These are phyloP conservation scores for Hypholoma fasciculare DNA, from an alignment of 768 basidiomycete genomes.

Conservation along the genomic window DNA sequence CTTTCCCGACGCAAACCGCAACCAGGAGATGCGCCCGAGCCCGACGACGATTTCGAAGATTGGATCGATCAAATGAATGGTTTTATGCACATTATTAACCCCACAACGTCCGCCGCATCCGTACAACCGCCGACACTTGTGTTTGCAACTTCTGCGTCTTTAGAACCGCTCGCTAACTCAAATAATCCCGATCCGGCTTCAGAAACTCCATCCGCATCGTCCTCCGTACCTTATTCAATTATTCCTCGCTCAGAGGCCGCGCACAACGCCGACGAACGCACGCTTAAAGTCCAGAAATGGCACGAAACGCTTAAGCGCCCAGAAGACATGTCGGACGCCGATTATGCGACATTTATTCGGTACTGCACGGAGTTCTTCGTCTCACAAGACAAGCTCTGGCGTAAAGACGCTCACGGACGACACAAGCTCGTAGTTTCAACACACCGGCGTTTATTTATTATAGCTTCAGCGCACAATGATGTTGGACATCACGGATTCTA, in stretches of 20 bases:
- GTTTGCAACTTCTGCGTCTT: neutral
- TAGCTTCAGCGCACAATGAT: conserved; percentile 22
- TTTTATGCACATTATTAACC: conserved; percentile 17
- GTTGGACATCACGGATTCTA: conserved; percentile 28
- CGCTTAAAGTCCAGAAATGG: conserved; percentile 5
- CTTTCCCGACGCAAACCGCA: conserved; percentile 21
- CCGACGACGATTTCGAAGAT: too few species aligned
- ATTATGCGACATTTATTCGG: too few species aligned
- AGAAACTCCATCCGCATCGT: neutral
- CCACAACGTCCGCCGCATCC: neutral
- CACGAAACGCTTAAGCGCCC: conserved; percentile 8
- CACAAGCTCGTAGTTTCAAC: conserved; percentile 22
- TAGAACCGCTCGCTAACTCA: too few species aligned
- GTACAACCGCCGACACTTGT: neutral
- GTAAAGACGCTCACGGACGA: too few species aligned
- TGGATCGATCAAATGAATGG: too few species aligned
- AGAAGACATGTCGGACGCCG: conserved; percentile 6
- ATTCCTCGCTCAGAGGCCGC: conserved; percentile 9
- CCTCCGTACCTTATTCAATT: conserved; percentile 6
- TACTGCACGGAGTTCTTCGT: too few species aligned
- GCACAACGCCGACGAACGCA: conserved; percentile 10
- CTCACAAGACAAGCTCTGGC: too few species aligned
- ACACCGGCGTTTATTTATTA: conserved; percentile 12
- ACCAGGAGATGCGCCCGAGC: conserved; percentile 16
- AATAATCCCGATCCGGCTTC: neutral